Evolutionary conservation across 148 eudicot genomes (phyloP), one percentile per base, ranked within the genome.

Genomic region (Nepenthes mirabilis): DNA sequence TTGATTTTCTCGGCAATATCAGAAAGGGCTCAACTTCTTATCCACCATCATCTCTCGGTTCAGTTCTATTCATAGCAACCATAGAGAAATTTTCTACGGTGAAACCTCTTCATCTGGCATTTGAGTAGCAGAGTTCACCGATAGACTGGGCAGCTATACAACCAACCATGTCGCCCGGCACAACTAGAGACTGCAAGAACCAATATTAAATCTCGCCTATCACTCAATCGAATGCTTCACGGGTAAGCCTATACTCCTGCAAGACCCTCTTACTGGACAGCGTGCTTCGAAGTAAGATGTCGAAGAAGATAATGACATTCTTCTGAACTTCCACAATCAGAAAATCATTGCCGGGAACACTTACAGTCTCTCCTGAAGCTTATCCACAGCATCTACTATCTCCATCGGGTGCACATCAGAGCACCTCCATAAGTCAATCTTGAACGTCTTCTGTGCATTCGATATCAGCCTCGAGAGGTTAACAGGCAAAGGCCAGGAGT

Each of bases 81-180:
- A 93, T 0, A 96, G 99, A 62, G 99, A 93, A 60, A 93, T 89
- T 65, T 84, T 88, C 47, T 86, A 95, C 0, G 99, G 96, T 43
- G 88, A 83, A 61, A 93, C 80, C 80, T 88, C 99, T 71, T 93
- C 99, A 76, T 93, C 99, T 0, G 99, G 99, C 99, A 93, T 93
- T 56, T 93, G 99, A 43, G 99, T 93, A 47, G 99, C 99, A 68
- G 99, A 40, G 99, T 70, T 93, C 99, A 65, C 99, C 99, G 72
- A 93, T 93, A n/a, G 99, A 93, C 61, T 93, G 99, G 35, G 99
- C 99, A 63, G 99, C 99, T 70, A 93, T 91, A 76, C 99, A 88
- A 2, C 99, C 99, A 66, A 93, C 88, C 99, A 93, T 93, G 71
- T 93, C 99, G 50, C 99, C 99, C 59, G 99, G 89, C 2, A 96